Evolutionary conservation across 805 yeast species (phyloP).

Genomic region (Zygoascus ofunaensis): DNA sequence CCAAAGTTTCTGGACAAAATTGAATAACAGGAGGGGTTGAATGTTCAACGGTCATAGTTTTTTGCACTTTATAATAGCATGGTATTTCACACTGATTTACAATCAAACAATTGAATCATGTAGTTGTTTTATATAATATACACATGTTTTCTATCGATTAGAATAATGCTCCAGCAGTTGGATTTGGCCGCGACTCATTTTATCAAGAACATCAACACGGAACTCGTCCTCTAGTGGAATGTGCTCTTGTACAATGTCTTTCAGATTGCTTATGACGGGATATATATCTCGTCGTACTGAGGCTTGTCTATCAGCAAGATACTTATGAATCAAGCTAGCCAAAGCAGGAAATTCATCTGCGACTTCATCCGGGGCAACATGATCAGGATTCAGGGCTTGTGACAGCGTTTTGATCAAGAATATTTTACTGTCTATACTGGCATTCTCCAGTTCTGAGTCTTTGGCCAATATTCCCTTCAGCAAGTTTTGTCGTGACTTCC

Average conservation of each 20-base stretch:
- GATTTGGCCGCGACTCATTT: slow-evolving; percentile 23
- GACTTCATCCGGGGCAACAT: neutral
- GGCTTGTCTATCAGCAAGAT: slow-evolving; percentile 17
- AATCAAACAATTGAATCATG: too few species aligned
- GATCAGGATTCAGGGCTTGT: slow-evolving; percentile 3
- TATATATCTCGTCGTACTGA: slow-evolving; percentile 25
- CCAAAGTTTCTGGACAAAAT: slow-evolving; percentile 17
- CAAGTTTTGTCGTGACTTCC: slow-evolving; percentile 1
- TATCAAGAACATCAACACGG: slow-evolving; percentile 2
- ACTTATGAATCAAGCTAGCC: slow-evolving; percentile 1
- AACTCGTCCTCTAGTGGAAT: slow-evolving; percentile 9
- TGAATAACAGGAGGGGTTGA: neutral
- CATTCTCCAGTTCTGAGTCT: neutral
- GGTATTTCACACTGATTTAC: neutral
- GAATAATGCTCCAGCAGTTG: slow-evolving; percentile 16
- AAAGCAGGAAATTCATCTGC: slow-evolving; percentile 1
- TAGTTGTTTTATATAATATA: too few species aligned
- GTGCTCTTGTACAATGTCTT: slow-evolving; percentile 5
- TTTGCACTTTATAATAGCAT: neutral
- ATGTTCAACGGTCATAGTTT: too few species aligned
- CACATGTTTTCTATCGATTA: neutral
- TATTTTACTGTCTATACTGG: slow-evolving; percentile 6
- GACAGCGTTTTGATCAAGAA: slow-evolving; percentile 9
- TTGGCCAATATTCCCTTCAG: slow-evolving; percentile 4
- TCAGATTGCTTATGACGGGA: slow-evolving; percentile 17